Conservation (phyloP, 495 filamentous ascomycete species). For the Annulohypoxylon bovei region DNA sequence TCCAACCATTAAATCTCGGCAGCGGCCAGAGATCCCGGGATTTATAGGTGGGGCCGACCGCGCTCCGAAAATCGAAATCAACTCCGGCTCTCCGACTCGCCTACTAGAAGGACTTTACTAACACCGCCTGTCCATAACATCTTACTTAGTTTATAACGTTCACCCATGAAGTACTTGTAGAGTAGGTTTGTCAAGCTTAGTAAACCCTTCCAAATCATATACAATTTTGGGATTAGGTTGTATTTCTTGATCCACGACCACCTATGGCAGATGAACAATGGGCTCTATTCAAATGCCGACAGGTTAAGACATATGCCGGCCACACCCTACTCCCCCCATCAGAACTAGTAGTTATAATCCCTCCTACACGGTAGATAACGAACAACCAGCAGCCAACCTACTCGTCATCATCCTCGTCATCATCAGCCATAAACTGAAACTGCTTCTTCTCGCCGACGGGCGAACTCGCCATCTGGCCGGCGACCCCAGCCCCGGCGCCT, state of each 20-base stretch:
- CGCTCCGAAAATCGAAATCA: not conserved
- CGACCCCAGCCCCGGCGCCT: constrained; percentile 1
- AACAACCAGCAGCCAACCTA: constrained; percentile 19
- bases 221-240: not conserved
- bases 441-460: constrained; percentile 52
- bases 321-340: not conserved
- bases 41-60: not conserved
- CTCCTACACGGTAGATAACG: not conserved
- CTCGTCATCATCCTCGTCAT: constrained; percentile 65
- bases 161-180: not conserved
- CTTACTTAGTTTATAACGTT: too few relatives aligned
- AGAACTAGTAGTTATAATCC: not conserved
- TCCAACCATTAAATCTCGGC: too few relatives aligned
- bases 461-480: constrained; percentile 16
- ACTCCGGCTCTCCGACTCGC: not conserved
- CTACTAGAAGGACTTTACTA: not conserved
- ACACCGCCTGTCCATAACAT: not conserved
- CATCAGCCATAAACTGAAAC: constrained; percentile 61
- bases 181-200: not conserved
- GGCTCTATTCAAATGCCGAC: not conserved
- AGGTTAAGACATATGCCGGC: not conserved
- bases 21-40: not conserved
- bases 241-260: not conserved
- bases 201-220: not conserved
- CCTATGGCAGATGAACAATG: not conserved